Base-by-base conservation (phyloP, 208 protist species). In the Crithidia thermophila region DNA sequence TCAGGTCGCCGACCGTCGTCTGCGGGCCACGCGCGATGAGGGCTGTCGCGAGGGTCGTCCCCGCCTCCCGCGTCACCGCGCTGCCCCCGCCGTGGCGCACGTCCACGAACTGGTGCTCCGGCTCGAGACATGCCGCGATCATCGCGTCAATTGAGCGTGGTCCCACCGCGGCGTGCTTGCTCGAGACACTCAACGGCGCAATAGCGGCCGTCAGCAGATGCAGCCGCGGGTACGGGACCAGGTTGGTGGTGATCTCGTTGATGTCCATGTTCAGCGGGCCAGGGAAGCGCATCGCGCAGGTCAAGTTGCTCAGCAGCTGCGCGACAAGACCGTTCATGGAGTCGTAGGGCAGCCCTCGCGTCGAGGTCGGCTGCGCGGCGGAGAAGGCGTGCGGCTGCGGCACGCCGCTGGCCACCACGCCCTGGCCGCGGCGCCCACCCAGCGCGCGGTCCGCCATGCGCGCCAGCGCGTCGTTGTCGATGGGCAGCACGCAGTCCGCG, bases 241-340 rank as follows among this genome's bases (percentile, higher is more conserved):
- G 81, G 66, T 99, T 99, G 10, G 97, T 99, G 1, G 95, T 98
- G 61, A 99, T 90, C 59, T 99, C 98, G 77, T 98, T 98, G 34
- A 99, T 93, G 75, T 99, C 98, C 72, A 99, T 94, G 76, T 99
- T 99, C 21, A 99, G 84, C 30, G 93, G 79, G 1, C 98, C 98
- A 13, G 87, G 88, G 66, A 98, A 98, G 49, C 96, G 89, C 83
- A 98, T 96, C 18, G 90, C 92, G 43, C 93, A 95, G 0, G 97
- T 99, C 7, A 99, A 74, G 71, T 98, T 91, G 70, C 90, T 95
- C 36, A 99, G 82, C 72, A 98, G 74, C 51, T 98, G 88, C 30
- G 97, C 98, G 10, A 95, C 98, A 21, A 99, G 88, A 16, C 84
- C 87, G 79, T 99, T 99, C 97, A 99, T 99, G 6, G 82, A 87